Evolutionary conservation across 768 basidiomycete genomes (phyloP), one percentile per base, ranked within the genome.

Genomic region (Boletus reticulatus): DNA sequence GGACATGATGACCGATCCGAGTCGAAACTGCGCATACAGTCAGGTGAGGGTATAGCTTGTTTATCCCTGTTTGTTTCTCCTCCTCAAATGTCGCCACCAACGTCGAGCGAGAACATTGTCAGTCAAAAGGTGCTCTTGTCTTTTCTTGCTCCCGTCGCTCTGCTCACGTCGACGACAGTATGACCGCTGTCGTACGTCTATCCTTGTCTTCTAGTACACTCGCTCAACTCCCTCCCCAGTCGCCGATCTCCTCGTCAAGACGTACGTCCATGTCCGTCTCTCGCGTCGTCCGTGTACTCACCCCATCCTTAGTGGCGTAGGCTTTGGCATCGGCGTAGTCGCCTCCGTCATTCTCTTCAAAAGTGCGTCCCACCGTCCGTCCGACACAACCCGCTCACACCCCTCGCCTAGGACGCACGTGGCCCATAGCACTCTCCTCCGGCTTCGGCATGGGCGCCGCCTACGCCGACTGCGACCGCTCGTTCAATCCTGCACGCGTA

Each of bases 391-490:
- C 13, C 17, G 31, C 58, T 65, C 48, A 55, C 43, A 31, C 34
- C 48, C 52, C 37, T 68, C 12, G 9, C 29, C 43, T 14, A 94
- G 93, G 93, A 78, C 89, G 94, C 55, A 88, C 89, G 67, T 96
- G 92, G 92, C 93, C 93, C 43, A 85, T 96, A 61, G 85, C 89
- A 31, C 81, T 95, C 53, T 78, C 88, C 16, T 89, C 90, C 7
- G 93, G 93, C 36, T 94, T 94, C 68, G 93, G 93, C 34, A 80
- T 85, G 39, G 93, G 93, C 42, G 84, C 85, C 50, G 92, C 93
- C 29, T 94, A 92, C 68, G 86, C 90, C 31, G 93, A 95, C 80
- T 94, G 93, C 74, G 91, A 96, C 75, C 84, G 92, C 48, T 87
- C 89, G 16, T 96, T 95, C 84, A 94, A 94, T 75, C 89, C 92